These are phyloP conservation scores for Lonicera japonica DNA, from an alignment of 129 eudicot species.

Conservation along the genomic window DNA sequence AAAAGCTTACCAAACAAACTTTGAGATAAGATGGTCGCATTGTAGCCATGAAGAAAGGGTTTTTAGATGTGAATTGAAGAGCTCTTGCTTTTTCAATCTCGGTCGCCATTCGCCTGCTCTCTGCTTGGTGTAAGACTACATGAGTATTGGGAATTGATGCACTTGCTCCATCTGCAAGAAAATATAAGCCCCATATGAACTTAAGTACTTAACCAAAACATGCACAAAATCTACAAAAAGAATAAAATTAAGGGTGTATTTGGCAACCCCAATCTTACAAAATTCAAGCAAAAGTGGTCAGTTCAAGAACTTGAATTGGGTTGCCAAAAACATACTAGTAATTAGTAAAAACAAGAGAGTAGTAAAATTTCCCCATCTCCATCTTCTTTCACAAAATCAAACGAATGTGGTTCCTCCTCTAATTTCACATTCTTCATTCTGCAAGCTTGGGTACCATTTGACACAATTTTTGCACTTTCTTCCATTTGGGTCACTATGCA, in stretches of 20 bases:
- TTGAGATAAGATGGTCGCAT: constrained; percentile 10
- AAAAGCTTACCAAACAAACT: constrained; percentile 8
- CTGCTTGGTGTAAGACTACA: neutral
- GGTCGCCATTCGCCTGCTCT: neutral
- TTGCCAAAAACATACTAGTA: too few relatives aligned
- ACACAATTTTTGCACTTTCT: too few relatives aligned
- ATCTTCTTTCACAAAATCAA: neutral
- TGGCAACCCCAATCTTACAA: neutral
- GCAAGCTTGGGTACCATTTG: too few relatives aligned
- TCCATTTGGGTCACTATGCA: too few relatives aligned
- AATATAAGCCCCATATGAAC: neutral
- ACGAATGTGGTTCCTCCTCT: neutral
- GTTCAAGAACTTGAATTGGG: too few relatives aligned
- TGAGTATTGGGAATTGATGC: neutral
- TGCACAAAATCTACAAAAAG: too few relatives aligned
- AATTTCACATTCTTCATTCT: neutral
- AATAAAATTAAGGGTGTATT: too few relatives aligned
- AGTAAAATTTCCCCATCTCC: neutral
- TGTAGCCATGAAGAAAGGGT: constrained; percentile 6
- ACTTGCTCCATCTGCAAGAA: too few relatives aligned
- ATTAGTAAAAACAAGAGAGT: neutral
- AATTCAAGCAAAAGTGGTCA: too few relatives aligned
- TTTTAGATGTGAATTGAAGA: constrained; percentile 4
- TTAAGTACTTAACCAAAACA: neutral
- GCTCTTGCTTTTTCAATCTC: too few relatives aligned